Evolutionary conservation across 352 stramenopile genomes (phyloP).

Genomic region (Pythium dissimile): DNA sequence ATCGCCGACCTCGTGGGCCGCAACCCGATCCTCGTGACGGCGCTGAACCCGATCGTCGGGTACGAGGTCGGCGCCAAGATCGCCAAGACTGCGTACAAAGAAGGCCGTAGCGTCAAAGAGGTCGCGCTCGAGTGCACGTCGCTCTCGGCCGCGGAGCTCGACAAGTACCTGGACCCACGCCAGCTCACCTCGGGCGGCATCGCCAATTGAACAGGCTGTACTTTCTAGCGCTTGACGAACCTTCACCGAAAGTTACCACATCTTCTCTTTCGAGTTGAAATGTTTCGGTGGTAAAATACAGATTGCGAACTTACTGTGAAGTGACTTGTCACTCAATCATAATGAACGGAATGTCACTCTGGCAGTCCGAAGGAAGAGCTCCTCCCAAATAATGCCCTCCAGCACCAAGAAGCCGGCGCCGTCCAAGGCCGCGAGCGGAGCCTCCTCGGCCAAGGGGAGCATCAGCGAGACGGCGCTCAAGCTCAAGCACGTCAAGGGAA

Average conservation of each 20-base stretch:
- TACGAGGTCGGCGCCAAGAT: conserved; percentile 58
- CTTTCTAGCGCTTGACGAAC: neutral
- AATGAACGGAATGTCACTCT: neutral
- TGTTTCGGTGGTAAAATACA: too few relatives aligned
- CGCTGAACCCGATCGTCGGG: conserved; percentile 51
- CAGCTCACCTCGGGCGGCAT: conserved; percentile 47
- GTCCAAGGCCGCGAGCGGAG: neutral
- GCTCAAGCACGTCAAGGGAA: conserved; percentile 53
- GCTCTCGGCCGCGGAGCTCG: conserved; percentile 43
- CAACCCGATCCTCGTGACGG: conserved; percentile 58
- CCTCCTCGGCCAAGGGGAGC: conserved; percentile 16
- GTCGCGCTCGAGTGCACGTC: conserved; percentile 39
- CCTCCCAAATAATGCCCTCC: neutral
- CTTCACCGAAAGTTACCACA: neutral
- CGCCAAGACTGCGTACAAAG: conserved; percentile 57
- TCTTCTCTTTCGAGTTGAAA: neutral
- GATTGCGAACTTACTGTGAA: too few relatives aligned
- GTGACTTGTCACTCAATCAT: neutral
- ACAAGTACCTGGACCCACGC: conserved; percentile 47
- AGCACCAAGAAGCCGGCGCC: conserved; percentile 8
- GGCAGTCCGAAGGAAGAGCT: too few relatives aligned
- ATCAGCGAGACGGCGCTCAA: conserved; percentile 33
- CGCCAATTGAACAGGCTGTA: conserved; percentile 22
- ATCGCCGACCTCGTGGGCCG: conserved; percentile 47
- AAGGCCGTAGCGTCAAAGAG: conserved; percentile 46